Percentiles rank a stretch among this genome's conserved stretches.
Evolutionary conservation across 2,329 filamentous ascomycete genomes (phyloP).

Genomic region (Ceratocystis ficicola): DNA sequence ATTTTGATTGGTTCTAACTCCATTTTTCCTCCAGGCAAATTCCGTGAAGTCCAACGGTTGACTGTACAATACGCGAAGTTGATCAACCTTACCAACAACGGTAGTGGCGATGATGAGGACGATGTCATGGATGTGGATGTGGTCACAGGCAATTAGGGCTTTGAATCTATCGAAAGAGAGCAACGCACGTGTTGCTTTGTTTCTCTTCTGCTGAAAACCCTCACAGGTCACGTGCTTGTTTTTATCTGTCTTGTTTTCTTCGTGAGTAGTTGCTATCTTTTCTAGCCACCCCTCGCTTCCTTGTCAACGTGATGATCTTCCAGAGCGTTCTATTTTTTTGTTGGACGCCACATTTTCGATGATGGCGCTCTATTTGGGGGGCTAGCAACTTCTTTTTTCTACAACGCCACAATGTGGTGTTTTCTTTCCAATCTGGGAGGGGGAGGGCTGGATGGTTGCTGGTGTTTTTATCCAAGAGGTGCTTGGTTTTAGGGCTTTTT

Average conservation of each 20-base stretch:
- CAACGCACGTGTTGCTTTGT: neutral
- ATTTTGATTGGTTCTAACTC: neutral
- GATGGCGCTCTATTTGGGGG: neutral
- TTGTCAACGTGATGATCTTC: neutral
- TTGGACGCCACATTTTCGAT: neutral
- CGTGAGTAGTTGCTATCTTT: neutral
- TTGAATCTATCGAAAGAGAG: neutral
- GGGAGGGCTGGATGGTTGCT: neutral
- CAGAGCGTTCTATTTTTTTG: neutral
- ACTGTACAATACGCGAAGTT: slow-evolving; percentile 89
- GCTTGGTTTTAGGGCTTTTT: neutral
- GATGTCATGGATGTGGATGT: slow-evolving; percentile 21
- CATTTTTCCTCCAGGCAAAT: slow-evolving; percentile 57
- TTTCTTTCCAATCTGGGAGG: neutral
- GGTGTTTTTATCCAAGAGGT: neutral
- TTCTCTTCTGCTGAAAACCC: neutral
- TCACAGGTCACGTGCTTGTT: neutral
- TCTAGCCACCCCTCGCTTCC: neutral
- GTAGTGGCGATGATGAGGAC: slow-evolving; percentile 33
- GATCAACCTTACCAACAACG: slow-evolving; percentile 47
- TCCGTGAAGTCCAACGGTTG: slow-evolving; percentile 81
- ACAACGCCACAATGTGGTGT: neutral
- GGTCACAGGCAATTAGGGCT: neutral
- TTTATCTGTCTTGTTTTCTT: neutral
- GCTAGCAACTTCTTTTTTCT: neutral